Conservation (phyloP, 75 land plant genomes). For the Sequoia sempervirens region DNA sequence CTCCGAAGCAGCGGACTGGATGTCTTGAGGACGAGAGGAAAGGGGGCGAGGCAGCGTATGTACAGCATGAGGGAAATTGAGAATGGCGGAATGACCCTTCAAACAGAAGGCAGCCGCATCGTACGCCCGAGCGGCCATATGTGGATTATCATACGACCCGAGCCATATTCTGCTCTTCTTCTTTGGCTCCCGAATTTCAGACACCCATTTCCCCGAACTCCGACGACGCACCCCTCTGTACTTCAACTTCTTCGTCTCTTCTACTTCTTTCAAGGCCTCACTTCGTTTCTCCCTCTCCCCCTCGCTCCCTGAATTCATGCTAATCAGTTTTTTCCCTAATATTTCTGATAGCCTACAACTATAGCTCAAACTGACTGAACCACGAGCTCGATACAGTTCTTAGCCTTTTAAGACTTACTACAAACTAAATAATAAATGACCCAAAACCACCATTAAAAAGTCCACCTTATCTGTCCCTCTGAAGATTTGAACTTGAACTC, state of each 20-base stretch:
- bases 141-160: conserved; percentile 24
- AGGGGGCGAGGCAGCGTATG: neutral
- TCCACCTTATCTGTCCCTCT: too few species aligned
- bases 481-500: too few species aligned
- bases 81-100: conserved; percentile 2
- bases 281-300: neutral
- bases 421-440: too few species aligned
- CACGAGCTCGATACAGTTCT: too few species aligned
- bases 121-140: conserved; percentile 29
- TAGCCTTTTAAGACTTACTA: too few species aligned
- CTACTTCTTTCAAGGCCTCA: neutral
- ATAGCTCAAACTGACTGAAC: too few species aligned
- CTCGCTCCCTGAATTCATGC: neutral
- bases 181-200: conserved; percentile 30
- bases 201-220: neutral
- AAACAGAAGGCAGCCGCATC: conserved; percentile 23
- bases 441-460: too few species aligned
- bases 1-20: neutral
- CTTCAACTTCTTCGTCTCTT: conserved; percentile 20
- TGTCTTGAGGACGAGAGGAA: neutral
- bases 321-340: too few species aligned
- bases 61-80: neutral
- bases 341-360: too few species aligned
- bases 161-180: conserved; percentile 24
- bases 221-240: neutral